Evolutionary conservation across 208 protist species (phyloP).

Genomic region (Porcisia hertigi): DNA sequence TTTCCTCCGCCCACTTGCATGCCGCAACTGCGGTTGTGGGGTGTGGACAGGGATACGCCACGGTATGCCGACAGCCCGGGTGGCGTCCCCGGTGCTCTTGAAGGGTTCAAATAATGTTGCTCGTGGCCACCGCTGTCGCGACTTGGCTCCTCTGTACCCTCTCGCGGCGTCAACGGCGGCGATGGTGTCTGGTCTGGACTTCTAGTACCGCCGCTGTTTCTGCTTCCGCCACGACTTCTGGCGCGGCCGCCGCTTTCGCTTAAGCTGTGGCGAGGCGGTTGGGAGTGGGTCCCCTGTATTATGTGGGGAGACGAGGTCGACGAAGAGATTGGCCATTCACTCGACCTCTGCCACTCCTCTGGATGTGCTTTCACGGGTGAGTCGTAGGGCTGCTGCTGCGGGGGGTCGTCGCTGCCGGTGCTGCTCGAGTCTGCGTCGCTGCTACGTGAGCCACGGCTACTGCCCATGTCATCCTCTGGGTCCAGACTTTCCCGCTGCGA

Average conservation of each 20-base stretch:
- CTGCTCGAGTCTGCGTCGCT: not conserved
- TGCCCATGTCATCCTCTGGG: conserved; percentile 36
- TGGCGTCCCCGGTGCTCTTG: not conserved
- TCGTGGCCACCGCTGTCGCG: not conserved
- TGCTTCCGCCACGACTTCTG: not conserved
- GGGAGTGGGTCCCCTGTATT: conserved; percentile 1
- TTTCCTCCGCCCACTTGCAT: not conserved
- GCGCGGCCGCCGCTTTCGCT: not conserved
- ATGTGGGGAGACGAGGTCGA: not conserved
- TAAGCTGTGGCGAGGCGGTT: not conserved
- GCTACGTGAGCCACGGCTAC: conserved; percentile 5
- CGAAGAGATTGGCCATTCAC: not conserved
- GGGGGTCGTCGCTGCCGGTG: conserved; percentile 12
- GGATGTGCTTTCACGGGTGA: conserved; percentile 10
- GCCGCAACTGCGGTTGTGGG: not conserved
- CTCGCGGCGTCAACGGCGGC: conserved; percentile 5
- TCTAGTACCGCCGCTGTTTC: not conserved
- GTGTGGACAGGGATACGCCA: not conserved
- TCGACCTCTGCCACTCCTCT: not conserved
- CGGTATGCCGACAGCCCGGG: not conserved
- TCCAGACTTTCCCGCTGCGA: conserved; percentile 25
- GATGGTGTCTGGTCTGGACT: not conserved
- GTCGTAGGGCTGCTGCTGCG: conserved; percentile 4
- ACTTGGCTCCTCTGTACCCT: not conserved
- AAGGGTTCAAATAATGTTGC: not conserved